Conservation (phyloP, 1,139 yeast species). For the Kodamaea suecica region DNA sequence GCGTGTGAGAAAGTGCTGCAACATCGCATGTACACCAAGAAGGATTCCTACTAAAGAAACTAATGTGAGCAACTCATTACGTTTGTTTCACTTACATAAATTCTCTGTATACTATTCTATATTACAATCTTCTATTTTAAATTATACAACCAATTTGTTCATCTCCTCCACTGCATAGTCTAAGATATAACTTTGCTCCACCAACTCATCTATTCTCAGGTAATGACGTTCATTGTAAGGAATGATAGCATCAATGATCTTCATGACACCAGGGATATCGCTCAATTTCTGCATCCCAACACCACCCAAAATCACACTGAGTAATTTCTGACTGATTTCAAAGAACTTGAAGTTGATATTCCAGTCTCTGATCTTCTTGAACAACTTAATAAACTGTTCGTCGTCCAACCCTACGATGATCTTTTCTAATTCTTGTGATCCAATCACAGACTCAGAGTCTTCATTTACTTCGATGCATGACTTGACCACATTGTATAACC, state of each 20-base stretch:
- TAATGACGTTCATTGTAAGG: conserved; percentile 90
- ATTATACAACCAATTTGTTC: conserved; percentile 39
- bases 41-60: too few relatives aligned
- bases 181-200: conserved; percentile 80
- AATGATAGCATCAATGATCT: conserved; percentile 65
- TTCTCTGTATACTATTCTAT: background rate
- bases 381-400: conserved; percentile 57
- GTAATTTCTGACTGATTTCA: conserved; percentile 72
- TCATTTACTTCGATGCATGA: conserved; percentile 44
- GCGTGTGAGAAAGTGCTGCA: too few relatives aligned
- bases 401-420: conserved; percentile 57
- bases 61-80: too few relatives aligned
- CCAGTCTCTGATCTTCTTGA: conserved; percentile 89
- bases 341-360: conserved; percentile 84
- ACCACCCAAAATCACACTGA: conserved; percentile 59
- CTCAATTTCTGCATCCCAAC: conserved; percentile 54
- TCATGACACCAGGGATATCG: conserved; percentile 65
- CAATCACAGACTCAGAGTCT: conserved; percentile 50
- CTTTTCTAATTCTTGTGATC: conserved; percentile 60
- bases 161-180: conserved; percentile 83
- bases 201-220: conserved; percentile 66
- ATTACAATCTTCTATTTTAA: conserved; percentile 5
- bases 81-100: too few relatives aligned
- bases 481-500: conserved; percentile 67
- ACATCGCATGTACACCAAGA: too few relatives aligned